Evolutionary conservation across 768 basidiomycete genomes (phyloP).

Genomic region (Hortiboletus flavorubellus): DNA sequence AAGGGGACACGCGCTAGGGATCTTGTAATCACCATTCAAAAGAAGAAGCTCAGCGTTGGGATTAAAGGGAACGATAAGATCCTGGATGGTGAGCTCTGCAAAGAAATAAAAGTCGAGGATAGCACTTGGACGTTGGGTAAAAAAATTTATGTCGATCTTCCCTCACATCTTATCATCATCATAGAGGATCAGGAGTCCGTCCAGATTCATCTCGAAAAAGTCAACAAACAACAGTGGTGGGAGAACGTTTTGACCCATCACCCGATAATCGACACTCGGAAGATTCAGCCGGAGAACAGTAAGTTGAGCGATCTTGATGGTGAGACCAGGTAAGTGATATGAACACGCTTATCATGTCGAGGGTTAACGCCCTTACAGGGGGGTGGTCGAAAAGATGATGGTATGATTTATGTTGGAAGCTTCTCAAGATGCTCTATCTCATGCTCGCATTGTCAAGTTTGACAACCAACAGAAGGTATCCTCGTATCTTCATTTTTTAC

Average conservation of each 20-base stretch:
- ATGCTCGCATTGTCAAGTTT: constrained; percentile 32
- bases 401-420: constrained; percentile 43
- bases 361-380: constrained; percentile 43
- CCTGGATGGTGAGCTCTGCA: constrained; percentile 86
- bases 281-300: constrained; percentile 93
- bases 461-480: constrained; percentile 44
- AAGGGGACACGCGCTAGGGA: constrained; percentile 82
- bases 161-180: constrained; percentile 5
- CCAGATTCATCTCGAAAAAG: constrained; percentile 78
- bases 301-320: constrained; percentile 95
- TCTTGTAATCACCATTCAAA: constrained; percentile 69
- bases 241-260: constrained; percentile 93
- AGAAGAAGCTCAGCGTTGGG: constrained; percentile 78
- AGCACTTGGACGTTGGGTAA: constrained; percentile 96
- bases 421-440: constrained; percentile 1
- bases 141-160: not conserved
- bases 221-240: constrained; percentile 94
- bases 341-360: not conserved
- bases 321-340: constrained; percentile 74
- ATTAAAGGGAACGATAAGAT: constrained; percentile 85
- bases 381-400: constrained; percentile 99
- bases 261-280: constrained; percentile 94
- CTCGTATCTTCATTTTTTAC: not conserved
- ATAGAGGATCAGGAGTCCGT: constrained; percentile 76
- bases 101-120: constrained; percentile 93